Percentiles rank a stretch among this genome's conserved stretches.
phyloP scores from a whole-genome alignment of 345 rosid genomes.

The Citrus reticulata region DNA sequence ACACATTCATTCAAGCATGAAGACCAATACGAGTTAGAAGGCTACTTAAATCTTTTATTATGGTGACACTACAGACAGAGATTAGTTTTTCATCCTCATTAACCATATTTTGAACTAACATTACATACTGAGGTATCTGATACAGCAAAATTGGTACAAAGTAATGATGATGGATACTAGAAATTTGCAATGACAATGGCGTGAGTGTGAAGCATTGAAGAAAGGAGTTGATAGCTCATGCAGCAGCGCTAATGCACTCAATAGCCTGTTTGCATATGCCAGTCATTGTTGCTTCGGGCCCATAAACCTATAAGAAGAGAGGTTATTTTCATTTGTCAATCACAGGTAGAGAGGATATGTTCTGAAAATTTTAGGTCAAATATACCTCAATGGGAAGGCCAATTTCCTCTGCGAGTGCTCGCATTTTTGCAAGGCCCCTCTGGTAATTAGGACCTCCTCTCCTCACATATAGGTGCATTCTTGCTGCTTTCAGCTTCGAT shows the following conservation, averaged over 20 bases:
- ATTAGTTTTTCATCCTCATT: background rate
- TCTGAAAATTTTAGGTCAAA: background rate
- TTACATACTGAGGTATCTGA: slow-evolving; percentile 7
- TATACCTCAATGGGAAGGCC: slow-evolving; percentile 90
- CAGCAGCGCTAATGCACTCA: slow-evolving; percentile 65
- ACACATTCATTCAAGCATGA: background rate
- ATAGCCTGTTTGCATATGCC: slow-evolving; percentile 96
- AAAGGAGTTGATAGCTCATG: slow-evolving; percentile 32
- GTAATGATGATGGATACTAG: background rate
- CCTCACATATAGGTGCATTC: slow-evolving; percentile 62
- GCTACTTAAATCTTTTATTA: slow-evolving; percentile 10
- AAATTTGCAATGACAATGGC: slow-evolving; percentile 1
- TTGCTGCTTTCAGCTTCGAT: slow-evolving; percentile 69
- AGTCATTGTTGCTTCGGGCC: slow-evolving; percentile 96
- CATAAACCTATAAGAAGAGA: slow-evolving; percentile 54
- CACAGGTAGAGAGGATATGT: background rate
- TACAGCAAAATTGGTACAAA: slow-evolving; percentile 1
- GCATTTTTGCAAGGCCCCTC: slow-evolving; percentile 86
- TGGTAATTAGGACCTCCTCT: slow-evolving; percentile 85
- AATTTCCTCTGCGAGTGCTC: slow-evolving; percentile 60
- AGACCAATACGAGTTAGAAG: background rate
- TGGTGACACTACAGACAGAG: background rate
- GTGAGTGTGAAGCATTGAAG: background rate
- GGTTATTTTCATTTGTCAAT: background rate
- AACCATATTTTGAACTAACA: slow-evolving; percentile 15